These are phyloP conservation scores for Aspergillus niger DNA, from an alignment of 2,329 filamentous ascomycete species.

Conservation along the genomic window DNA sequence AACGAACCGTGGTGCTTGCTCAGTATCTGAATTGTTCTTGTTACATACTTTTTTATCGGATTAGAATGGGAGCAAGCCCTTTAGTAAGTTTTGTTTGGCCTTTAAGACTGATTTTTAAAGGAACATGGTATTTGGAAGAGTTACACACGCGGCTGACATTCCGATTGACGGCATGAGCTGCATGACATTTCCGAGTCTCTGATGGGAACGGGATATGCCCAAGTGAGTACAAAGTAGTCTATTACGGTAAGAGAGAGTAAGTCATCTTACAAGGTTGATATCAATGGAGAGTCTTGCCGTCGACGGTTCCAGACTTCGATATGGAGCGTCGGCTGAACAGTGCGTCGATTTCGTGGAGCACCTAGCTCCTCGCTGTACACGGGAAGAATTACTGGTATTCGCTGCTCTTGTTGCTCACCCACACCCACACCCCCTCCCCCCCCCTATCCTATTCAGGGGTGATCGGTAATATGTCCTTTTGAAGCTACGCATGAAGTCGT, in stretches of 20 bases:
- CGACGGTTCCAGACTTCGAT: neutral
- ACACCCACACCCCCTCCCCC: no score
- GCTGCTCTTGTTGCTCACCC: neutral
- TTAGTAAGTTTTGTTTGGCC: neutral
- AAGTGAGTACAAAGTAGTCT: neutral
- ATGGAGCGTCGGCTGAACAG: neutral
- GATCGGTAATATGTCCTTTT: neutral
- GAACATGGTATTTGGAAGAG: neutral
- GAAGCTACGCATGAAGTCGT: neutral
- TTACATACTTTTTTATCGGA: no score
- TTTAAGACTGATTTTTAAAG: neutral
- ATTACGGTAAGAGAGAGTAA: neutral
- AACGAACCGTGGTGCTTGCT: no score
- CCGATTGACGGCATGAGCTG: slow-evolving; percentile 1
- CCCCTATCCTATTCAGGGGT: neutral
- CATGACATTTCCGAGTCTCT: neutral
- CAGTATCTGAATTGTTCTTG: no score
- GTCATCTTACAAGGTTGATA: neutral
- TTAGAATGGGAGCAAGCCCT: no score
- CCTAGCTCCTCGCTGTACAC: neutral
- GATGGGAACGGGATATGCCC: neutral
- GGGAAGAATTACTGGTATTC: neutral
- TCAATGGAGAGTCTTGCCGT: neutral
- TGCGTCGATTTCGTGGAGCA: neutral
- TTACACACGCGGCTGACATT: neutral